Conservation (phyloP, 371 early-diverging fungal species). For the Sporodiniella umbellata region DNA sequence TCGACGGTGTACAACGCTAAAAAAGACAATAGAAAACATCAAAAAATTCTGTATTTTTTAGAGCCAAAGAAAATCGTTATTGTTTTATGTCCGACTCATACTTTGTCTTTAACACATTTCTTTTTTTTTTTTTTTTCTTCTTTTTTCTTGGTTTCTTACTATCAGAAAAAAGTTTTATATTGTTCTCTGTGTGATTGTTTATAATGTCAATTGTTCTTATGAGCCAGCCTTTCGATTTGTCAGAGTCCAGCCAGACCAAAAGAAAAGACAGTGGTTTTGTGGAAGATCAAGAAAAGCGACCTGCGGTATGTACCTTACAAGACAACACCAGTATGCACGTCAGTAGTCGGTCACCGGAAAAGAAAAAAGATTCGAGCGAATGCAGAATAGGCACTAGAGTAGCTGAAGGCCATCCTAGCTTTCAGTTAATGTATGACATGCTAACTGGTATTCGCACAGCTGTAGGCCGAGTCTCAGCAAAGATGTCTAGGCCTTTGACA, state of each 20-base stretch:
- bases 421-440: constrained; percentile 97
- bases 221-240: background rate
- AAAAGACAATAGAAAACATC: no score
- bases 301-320: background rate
- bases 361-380: constrained; percentile 47
- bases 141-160: no score
- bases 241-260: background rate
- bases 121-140: no score
- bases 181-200: no score
- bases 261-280: constrained; percentile 1
- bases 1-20: no score
- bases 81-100: no score
- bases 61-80: no score
- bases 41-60: no score
- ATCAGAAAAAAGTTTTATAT: no score
- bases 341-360: constrained; percentile 35
- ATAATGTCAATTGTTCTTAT: background rate
- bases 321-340: background rate
- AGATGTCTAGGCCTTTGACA: constrained; percentile 67
- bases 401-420: constrained; percentile 65
- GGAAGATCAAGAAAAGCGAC: background rate
- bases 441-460: constrained; percentile 88
- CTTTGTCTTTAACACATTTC: no score
- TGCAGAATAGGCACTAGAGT: constrained; percentile 62
- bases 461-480: constrained; percentile 76